phyloP scores from a whole-genome alignment of 345 rosid species.

The Erodium maritimum region DNA sequence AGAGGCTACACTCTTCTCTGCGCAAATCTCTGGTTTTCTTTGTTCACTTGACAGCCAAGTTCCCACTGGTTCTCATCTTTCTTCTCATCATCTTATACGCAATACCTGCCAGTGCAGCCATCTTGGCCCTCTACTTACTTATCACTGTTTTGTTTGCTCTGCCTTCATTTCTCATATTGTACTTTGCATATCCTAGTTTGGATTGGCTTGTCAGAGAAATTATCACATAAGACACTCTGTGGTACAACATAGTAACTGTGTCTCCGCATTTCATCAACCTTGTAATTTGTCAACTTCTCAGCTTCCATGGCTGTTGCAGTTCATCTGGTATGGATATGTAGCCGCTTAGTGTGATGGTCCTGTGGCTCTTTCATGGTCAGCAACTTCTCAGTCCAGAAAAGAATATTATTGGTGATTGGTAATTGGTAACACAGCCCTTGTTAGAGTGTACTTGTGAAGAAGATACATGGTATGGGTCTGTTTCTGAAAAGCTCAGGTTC shows the following conservation, averaged over 20 bases:
- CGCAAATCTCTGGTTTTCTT: constrained; percentile 60
- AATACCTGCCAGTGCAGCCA: constrained; percentile 80
- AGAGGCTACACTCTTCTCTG: constrained; percentile 38
- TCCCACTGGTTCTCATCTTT: constrained; percentile 73
- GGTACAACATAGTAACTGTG: constrained; percentile 6
- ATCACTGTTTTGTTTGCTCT: constrained; percentile 66
- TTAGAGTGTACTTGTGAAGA: too few species aligned
- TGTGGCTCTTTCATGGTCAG: background rate
- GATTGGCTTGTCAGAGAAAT: constrained; percentile 92
- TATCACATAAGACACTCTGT: constrained; percentile 36
- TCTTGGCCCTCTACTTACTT: constrained; percentile 64
- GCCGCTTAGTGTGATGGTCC: background rate
- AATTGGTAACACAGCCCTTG: background rate
- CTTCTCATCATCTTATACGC: constrained; percentile 70
- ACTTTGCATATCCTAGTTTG: constrained; percentile 75
- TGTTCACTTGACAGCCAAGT: constrained; percentile 70
- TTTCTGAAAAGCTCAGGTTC: constrained; percentile 7
- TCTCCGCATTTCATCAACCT: background rate
- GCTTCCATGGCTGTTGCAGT: constrained; percentile 2
- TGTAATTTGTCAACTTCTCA: constrained; percentile 15
- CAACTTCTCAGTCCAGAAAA: background rate
- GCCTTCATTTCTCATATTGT: constrained; percentile 80
- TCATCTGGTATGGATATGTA: constrained; percentile 5
- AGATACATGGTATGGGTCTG: background rate
- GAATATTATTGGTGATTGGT: background rate